Percentiles rank a stretch among this genome's conserved stretches.
Evolutionary conservation across 208 protist genomes (phyloP).

Genomic region (Porcisia hertigi): DNA sequence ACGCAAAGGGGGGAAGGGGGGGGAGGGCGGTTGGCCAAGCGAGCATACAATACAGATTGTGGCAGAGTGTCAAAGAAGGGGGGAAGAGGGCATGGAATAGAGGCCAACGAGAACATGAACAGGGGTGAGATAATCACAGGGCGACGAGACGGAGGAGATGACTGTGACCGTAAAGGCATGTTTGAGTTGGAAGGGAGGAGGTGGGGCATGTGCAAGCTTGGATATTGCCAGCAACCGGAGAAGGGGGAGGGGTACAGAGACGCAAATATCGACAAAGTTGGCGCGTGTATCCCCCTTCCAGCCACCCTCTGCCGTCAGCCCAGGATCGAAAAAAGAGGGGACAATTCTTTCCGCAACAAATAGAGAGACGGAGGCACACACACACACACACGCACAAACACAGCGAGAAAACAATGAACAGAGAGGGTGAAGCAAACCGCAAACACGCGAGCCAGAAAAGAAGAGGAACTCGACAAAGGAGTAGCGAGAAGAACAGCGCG

Average conservation of each 20-base stretch:
- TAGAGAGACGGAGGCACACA: too few relatives aligned
- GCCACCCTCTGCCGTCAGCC: neutral
- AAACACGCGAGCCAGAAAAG: neutral
- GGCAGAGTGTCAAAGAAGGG: constrained; percentile 4
- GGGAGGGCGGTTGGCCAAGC: neutral
- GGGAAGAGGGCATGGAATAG: too few relatives aligned
- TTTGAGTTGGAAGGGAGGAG: too few relatives aligned
- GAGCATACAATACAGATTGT: too few relatives aligned
- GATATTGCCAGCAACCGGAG: neutral
- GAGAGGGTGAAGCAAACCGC: neutral
- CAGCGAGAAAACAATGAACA: neutral
- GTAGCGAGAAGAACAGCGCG: too few relatives aligned
- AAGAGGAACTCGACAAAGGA: neutral
- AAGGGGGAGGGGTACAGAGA: neutral
- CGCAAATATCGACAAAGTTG: neutral
- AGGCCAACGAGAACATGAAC: too few relatives aligned
- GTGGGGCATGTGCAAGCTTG: too few relatives aligned
- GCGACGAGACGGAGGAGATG: too few relatives aligned
- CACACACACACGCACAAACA: neutral
- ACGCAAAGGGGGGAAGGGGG: neutral
- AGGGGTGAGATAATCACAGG: too few relatives aligned
- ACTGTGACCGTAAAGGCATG: too few relatives aligned
- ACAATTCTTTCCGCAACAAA: neutral
- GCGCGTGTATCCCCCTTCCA: neutral
- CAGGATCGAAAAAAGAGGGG: neutral